Base-by-base conservation (phyloP, 148 eudicot species). In the Arbutus unedo region DNA sequence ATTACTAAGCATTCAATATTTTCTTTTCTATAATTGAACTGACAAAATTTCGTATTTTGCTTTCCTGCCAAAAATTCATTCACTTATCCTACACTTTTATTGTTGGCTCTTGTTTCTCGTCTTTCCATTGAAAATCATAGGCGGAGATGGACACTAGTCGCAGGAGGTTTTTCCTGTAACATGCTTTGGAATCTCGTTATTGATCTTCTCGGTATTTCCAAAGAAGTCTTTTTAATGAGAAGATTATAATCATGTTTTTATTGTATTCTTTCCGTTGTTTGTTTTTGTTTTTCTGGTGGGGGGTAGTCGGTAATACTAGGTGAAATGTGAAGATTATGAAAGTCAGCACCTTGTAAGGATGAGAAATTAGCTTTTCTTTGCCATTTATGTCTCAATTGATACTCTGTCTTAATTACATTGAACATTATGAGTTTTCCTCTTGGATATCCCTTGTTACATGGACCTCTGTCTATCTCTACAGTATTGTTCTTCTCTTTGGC, bases 71-170 rank as follows among this genome's bases (percentile, higher is more conserved):
- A 19, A 8, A 1, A 43, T 50, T 56, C 59, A 6, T 60, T 73
- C 15, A 2, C 23, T 10, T 16, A 44, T 73, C 72, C 5, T 11
- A 18, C 60, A 21, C 38, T 54, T 56, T 6, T 54, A 15, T 73
- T 21, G 10, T 11, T 81, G 57, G 43, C 21, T 77, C 78, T 47
- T 48, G 5, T 75, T 54, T 77, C 23, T 81, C 73, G 74, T 49
- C 9, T 41, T 74, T 64, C 47, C 49, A 14, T 15, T 56, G 45
- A 68, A 70, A 82, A 48, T 77, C 64, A 70, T 91, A 96, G 99
- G 91, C 97, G 81, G 98, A 96, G 68, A 94, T 96, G 99, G 99
- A 94, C 84, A 96, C 98, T 7, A 96, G 99, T 86, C 92, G 99
- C 75, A 88, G 99, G 85, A 91, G 98, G 75, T 96, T 96, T 87